A percentile compares a stretch with the other conserved stretches of the same genome.
These are phyloP conservation scores for Kluyveromyces nonfermentans DNA, from an alignment of 805 yeast genomes.

Conservation along the genomic window DNA sequence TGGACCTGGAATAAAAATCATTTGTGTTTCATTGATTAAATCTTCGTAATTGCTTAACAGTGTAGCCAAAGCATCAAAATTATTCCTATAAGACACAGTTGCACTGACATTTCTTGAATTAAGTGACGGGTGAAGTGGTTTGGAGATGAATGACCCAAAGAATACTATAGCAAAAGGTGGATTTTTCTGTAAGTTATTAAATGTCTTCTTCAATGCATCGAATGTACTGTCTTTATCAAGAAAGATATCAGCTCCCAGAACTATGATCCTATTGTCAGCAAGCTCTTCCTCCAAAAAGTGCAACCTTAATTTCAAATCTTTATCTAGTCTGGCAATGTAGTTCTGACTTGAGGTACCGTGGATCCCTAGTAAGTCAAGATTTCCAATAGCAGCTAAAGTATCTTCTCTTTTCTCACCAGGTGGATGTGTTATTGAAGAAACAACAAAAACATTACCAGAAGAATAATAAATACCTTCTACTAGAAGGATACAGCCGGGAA, in stretches of 20 bases:
- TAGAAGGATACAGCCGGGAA: slow-evolving; percentile 67
- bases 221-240: slow-evolving; percentile 52
- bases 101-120: slow-evolving; percentile 41
- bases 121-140: slow-evolving; percentile 50
- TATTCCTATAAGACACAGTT: slow-evolving; percentile 49
- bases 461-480: slow-evolving; percentile 81
- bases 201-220: slow-evolving; percentile 57
- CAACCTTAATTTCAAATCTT: slow-evolving; percentile 45
- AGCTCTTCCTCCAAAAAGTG: slow-evolving; percentile 47
- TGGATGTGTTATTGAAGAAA: slow-evolving; percentile 73
- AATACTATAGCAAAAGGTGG: slow-evolving; percentile 65
- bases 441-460: slow-evolving; percentile 59
- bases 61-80: slow-evolving; percentile 67
- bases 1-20: slow-evolving; percentile 77
- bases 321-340: slow-evolving; percentile 50
- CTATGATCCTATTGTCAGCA: slow-evolving; percentile 47
- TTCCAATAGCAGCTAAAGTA: slow-evolving; percentile 65
- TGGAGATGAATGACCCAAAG: slow-evolving; percentile 70
- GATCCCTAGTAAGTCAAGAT: slow-evolving; percentile 57
- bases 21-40: slow-evolving; percentile 33
- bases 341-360: slow-evolving; percentile 27
- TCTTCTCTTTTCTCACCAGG: slow-evolving; percentile 68
- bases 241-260: slow-evolving; percentile 68
- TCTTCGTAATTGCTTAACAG: slow-evolving; percentile 43
- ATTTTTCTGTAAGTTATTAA: slow-evolving; percentile 44